Evolutionary conservation across 345 rosid genomes (phyloP), one percentile per base, ranked within the genome.

Genomic region (Conringia planisiliqua): DNA sequence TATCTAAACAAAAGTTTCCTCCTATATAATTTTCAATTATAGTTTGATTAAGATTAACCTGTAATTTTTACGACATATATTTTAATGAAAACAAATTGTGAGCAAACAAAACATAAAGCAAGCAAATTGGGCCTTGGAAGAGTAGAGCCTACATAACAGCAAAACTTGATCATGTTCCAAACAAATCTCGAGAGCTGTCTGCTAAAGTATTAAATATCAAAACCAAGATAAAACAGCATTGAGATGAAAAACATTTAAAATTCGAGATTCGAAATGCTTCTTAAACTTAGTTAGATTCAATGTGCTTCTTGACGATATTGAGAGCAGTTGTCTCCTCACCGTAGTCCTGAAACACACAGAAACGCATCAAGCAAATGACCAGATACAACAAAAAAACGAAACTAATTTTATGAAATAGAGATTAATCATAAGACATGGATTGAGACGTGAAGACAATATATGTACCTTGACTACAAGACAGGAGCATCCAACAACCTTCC

Each of bases 401-500:
- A 64, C 0, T 2, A 17, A 58, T 12, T 22, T 3, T 2, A 27
- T 0, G 2, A 35, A 30, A 14, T 6, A 40, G 0, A n/a, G 68
- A 17, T 32, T 33, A 18, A 7, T 44, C 22, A 12, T 13, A n/a
- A 5, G 24, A 26, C 10, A 58, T 18, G 13, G 42, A 48, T 12
- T 9, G 16, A 74, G 3, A 33, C 3, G 8, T 7, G 26, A 62
- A 42, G 42, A 33, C 33, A n/a, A 4, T 32, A 6, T 14, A 39
- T 3, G 10, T 74, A 90, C 98, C 98, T 89, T 87, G 62, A 93
- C 89, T 29, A 90, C 97, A 6, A 87, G 76, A 13, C 96, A 93
- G 10, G 96, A 90, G 84, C 96, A 92, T 11, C 96, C 92, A 13
- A 90, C 97, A 7, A 90, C 93, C 78, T 92, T 92, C 78, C 92